Percentiles rank a stretch among this genome's conserved stretches.
phyloP scores from a whole-genome alignment of 2,329 filamentous ascomycete species.

The Aspergillus terreus region DNA sequence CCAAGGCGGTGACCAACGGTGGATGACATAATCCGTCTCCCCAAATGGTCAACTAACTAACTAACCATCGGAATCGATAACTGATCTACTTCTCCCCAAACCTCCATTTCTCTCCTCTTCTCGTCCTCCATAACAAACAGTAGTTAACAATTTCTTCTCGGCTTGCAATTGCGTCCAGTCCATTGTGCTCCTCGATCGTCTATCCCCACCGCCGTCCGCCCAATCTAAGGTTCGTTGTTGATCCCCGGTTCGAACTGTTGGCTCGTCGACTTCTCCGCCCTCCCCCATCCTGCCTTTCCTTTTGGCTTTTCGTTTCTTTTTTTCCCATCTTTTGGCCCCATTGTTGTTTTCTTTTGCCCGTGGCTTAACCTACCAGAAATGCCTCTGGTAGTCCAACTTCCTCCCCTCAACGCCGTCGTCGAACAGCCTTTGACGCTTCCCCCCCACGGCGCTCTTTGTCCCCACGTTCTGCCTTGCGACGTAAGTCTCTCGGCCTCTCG shows the following conservation, averaged over 20 bases:
- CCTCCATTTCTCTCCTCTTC: background rate
- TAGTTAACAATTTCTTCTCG: too few species aligned
- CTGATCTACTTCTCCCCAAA: background rate
- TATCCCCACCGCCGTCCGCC: background rate
- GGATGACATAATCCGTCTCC: background rate
- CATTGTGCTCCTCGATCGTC: background rate
- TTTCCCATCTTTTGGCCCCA: background rate
- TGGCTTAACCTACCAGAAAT: background rate
- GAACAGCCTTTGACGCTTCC: background rate
- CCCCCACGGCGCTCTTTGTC: conserved; percentile 11
- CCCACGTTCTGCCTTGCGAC: conserved; percentile 10
- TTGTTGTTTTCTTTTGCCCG: background rate
- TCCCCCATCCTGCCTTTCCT: background rate
- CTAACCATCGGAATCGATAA: background rate
- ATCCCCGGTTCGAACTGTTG: too few species aligned
- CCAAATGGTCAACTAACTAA: too few species aligned
- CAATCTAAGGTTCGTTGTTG: too few species aligned
- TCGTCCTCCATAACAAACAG: too few species aligned
- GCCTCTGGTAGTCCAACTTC: background rate
- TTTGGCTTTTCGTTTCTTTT: background rate
- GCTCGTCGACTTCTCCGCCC: background rate
- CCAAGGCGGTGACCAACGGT: background rate
- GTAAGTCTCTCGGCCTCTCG: background rate
- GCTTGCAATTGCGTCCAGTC: background rate
- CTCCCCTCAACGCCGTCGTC: background rate